These are phyloP conservation scores for Hyphopichia fennica DNA, from an alignment of 1,139 yeast genomes.

Conservation along the genomic window DNA sequence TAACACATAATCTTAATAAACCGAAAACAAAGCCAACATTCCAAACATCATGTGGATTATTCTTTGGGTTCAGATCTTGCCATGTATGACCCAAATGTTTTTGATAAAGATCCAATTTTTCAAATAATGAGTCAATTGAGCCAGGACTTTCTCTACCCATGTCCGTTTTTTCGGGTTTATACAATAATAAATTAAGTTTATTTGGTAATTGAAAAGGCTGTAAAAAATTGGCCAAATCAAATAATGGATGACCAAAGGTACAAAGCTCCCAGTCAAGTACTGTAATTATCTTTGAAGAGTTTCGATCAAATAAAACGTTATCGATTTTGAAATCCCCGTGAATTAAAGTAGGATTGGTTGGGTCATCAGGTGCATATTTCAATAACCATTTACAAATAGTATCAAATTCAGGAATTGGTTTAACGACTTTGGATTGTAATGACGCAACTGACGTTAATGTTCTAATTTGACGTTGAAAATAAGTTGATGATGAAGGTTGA, in stretches of 20 bases:
- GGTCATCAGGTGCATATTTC: slow-evolving; percentile 47
- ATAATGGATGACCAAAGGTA: slow-evolving; percentile 66
- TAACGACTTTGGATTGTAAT: slow-evolving; percentile 52
- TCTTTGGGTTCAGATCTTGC: slow-evolving; percentile 32
- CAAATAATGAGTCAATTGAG: slow-evolving; percentile 22
- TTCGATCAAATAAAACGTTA: slow-evolving; percentile 56
- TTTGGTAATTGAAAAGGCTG: slow-evolving; percentile 57
- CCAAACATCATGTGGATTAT: slow-evolving; percentile 50
- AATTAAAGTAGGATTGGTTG: slow-evolving; percentile 46
- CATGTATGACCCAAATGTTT: slow-evolving; percentile 31
- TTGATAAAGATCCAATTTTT: slow-evolving; percentile 28
- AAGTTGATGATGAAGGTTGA: slow-evolving; percentile 26
- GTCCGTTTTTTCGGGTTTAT: slow-evolving; percentile 27
- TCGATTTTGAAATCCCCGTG: slow-evolving; percentile 74
- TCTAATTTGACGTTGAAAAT: slow-evolving; percentile 56
- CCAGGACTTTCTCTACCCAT: slow-evolving; percentile 39
- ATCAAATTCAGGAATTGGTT: slow-evolving; percentile 51
- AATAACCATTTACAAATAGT: slow-evolving; percentile 45
- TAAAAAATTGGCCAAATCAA: slow-evolving; percentile 60
- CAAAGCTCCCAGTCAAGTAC: slow-evolving; percentile 71
- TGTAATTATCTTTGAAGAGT: slow-evolving; percentile 51
- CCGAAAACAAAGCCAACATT: slow-evolving; percentile 61
- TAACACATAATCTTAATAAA: slow-evolving; percentile 57
- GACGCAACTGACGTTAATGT: slow-evolving; percentile 49
- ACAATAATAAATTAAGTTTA: slow-evolving; percentile 28